Evolutionary conservation across 805 yeast genomes (phyloP).

Genomic region (Yamadazyma laniorum): DNA sequence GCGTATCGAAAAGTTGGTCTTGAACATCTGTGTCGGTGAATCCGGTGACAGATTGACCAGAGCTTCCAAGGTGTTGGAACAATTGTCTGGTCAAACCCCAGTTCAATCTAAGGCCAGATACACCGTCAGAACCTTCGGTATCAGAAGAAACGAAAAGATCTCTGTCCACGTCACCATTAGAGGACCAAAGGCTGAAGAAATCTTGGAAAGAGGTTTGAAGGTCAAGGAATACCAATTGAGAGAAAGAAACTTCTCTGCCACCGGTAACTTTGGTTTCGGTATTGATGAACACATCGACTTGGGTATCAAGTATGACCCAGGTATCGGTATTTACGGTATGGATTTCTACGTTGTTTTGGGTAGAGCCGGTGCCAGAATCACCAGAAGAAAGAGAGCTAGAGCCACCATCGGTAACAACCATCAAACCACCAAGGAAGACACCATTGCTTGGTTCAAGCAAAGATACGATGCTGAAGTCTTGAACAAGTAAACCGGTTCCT

Average conservation of each 20-base stretch:
- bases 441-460: constrained; percentile 98
- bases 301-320: constrained; percentile 99
- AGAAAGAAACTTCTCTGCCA: constrained; percentile 92
- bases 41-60: constrained; percentile 99
- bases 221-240: constrained; percentile 98
- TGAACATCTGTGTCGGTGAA: constrained; percentile 99
- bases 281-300: constrained; percentile 98
- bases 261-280: constrained; percentile 99
- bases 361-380: constrained; percentile 98
- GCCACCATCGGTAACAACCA: constrained; percentile 88
- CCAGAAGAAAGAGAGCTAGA: constrained; percentile 97
- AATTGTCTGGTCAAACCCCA: constrained; percentile 99
- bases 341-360: constrained; percentile 99
- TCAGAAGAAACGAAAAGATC: constrained; percentile 99
- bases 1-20: constrained; percentile 98
- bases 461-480: constrained; percentile 98
- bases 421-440: constrained; percentile 87
- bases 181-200: constrained; percentile 96
- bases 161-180: constrained; percentile 99
- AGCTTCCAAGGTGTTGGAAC: constrained; percentile 99
- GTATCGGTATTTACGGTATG: constrained; percentile 99
- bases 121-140: constrained; percentile 99
- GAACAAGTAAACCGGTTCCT: constrained; percentile 53
- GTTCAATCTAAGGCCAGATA: constrained; percentile 99
- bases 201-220: constrained; percentile 99